Percentiles rank a stretch among this genome's conserved stretches.
Conservation (phyloP, 1,139 yeast species). For the Yueomyces sp. region DNA sequence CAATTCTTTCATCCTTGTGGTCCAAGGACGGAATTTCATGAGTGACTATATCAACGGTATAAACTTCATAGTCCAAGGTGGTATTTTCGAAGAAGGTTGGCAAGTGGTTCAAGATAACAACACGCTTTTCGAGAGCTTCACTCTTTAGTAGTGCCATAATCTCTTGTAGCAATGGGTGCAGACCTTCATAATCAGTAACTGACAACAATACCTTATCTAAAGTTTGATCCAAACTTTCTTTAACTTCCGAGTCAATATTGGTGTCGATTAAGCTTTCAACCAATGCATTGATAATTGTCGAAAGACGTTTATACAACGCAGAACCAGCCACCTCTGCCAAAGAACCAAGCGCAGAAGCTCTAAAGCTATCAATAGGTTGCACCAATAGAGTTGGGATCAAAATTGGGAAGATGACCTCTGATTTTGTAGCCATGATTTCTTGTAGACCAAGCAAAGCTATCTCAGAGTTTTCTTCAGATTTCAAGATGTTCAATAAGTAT, state of each 20-base stretch:
- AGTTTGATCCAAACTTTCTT: constrained; percentile 36
- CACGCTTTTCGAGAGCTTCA: constrained; percentile 58
- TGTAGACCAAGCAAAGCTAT: constrained; percentile 79
- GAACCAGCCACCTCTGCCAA: constrained; percentile 86
- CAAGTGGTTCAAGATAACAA: constrained; percentile 55
- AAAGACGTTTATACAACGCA: constrained; percentile 62
- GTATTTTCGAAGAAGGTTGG: constrained; percentile 60
- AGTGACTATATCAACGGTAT: constrained; percentile 63
- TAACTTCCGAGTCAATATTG: constrained; percentile 25
- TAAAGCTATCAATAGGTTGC: constrained; percentile 73
- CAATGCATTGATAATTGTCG: constrained; percentile 59
- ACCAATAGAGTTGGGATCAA: constrained; percentile 73
- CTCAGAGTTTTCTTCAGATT: constrained; percentile 49
- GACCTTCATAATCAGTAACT: constrained; percentile 67
- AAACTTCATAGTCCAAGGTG: constrained; percentile 56
- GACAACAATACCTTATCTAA: constrained; percentile 61
- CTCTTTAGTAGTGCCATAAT: constrained; percentile 62
- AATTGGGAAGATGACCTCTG: constrained; percentile 89
- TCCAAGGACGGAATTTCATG: constrained; percentile 64
- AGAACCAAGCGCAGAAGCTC: constrained; percentile 79
- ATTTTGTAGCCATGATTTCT: constrained; percentile 84
- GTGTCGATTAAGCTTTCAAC: constrained; percentile 44
- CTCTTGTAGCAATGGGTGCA: constrained; percentile 77
- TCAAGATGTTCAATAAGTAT: constrained; percentile 58
- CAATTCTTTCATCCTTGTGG: constrained; percentile 53